Evolutionary conservation across 306 rosid genomes (phyloP).

Genomic region (Mimosa bimucronata): DNA sequence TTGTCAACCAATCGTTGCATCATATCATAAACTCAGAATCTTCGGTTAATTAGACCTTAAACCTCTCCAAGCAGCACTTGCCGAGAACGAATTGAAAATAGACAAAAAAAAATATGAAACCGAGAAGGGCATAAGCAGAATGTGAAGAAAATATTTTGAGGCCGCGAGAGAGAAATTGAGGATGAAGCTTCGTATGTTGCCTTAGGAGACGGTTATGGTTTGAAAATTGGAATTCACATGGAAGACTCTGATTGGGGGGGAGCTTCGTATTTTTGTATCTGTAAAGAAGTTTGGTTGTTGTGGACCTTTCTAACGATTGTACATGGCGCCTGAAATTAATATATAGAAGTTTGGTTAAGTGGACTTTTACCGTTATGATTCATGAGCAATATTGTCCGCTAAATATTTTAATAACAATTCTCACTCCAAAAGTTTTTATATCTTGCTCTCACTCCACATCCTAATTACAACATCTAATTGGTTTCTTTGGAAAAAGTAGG

Average conservation of each 20-base stretch:
- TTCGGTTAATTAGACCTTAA: conserved; percentile 3
- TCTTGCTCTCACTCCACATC: too few species aligned
- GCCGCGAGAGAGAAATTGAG: conserved; percentile 1
- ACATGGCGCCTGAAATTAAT: not conserved
- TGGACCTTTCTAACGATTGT: too few species aligned
- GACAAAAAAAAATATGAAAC: conserved; percentile 3
- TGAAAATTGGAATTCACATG: conserved; percentile 33
- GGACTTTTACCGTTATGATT: too few species aligned
- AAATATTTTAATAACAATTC: too few species aligned
- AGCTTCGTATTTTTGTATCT: too few species aligned
- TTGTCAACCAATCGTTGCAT: conserved; percentile 73
- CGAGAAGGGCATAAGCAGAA: conserved; percentile 29
- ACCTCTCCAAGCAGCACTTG: conserved; percentile 6
- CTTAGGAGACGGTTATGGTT: conserved; percentile 32
- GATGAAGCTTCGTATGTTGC: conserved; percentile 21
- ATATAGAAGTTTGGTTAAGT: too few species aligned
- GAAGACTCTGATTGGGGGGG: conserved; percentile 3
- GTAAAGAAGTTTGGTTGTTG: too few species aligned
- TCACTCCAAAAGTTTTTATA: too few species aligned
- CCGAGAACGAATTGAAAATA: not conserved
- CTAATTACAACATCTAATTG: too few species aligned
- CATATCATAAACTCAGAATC: conserved; percentile 32
- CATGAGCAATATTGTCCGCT: too few species aligned
- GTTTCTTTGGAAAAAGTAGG: too few species aligned
- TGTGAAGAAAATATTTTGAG: not conserved